Conservation (phyloP, 2,329 filamentous ascomycete genomes). For the Penicillium brevicompactum region DNA sequence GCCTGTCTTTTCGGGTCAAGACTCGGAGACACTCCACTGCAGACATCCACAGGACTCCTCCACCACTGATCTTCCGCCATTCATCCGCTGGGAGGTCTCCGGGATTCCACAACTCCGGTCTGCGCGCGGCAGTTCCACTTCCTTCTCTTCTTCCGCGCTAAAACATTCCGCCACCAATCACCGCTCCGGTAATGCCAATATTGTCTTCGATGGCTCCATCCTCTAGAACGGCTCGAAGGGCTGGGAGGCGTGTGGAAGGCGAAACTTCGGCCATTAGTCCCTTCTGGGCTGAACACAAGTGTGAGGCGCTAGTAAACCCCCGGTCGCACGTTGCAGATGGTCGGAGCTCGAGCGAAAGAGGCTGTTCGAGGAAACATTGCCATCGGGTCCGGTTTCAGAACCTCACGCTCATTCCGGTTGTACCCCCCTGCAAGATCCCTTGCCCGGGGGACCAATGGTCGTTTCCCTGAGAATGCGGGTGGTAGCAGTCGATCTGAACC, state of each 20-base stretch:
- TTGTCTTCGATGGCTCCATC: neutral
- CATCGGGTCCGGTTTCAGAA: neutral
- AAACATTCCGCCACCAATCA: constrained; percentile 2
- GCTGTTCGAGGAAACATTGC: neutral
- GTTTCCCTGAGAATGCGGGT: neutral
- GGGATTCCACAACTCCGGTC: neutral
- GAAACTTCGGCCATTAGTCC: neutral
- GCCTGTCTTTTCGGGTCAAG: neutral
- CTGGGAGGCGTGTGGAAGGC: neutral
- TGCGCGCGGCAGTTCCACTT: neutral
- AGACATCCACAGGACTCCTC: neutral
- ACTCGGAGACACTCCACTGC: neutral
- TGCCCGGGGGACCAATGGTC: neutral
- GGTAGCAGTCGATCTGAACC: neutral
- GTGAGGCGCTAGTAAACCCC: neutral
- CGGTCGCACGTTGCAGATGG: neutral
- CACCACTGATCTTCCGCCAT: neutral
- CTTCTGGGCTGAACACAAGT: neutral
- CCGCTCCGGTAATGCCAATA: neutral
- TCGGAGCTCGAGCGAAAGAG: neutral
- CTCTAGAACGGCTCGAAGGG: neutral
- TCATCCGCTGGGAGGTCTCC: neutral
- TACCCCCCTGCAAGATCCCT: neutral
- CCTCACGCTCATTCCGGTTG: neutral
- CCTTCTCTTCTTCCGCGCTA: neutral